These are phyloP conservation scores for Calocybe cyanea DNA, from an alignment of 768 basidiomycete genomes.

Conservation along the genomic window DNA sequence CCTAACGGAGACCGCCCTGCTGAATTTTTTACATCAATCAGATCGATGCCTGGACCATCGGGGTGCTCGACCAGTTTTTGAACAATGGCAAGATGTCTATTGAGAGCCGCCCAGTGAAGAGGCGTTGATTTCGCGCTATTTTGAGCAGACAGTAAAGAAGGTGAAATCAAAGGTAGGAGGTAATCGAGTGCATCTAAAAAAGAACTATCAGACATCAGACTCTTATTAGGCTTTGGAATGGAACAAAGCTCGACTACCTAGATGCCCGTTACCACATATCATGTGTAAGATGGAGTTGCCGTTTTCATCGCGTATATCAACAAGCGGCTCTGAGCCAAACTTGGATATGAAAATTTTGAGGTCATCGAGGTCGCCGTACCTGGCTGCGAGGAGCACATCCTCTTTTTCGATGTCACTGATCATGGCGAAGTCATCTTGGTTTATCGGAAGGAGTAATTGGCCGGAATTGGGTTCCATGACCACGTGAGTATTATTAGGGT, in stretches of 20 bases:
- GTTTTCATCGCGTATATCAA: constrained; percentile 61
- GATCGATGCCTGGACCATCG: constrained; percentile 54
- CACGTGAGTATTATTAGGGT: no score
- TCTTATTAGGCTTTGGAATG: constrained; percentile 6
- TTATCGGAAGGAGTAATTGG: no score
- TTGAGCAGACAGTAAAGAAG: constrained; percentile 52
- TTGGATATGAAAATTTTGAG: constrained; percentile 59
- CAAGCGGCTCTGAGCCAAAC: constrained; percentile 50
- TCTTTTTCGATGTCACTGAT: constrained; percentile 51
- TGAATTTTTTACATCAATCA: constrained; percentile 74
- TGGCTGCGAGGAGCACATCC: constrained; percentile 76
- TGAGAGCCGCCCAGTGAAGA: constrained; percentile 89
- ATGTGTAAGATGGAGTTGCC: constrained; percentile 84
- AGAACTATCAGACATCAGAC: constrained; percentile 45
- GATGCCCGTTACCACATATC: constrained; percentile 85
- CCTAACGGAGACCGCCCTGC: constrained; percentile 75
- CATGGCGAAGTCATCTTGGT: background rate
- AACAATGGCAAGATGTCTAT: constrained; percentile 64
- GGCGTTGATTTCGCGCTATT: constrained; percentile 80
- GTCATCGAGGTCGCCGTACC: constrained; percentile 87
- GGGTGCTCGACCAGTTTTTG: constrained; percentile 57
- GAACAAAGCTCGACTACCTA: constrained; percentile 46
- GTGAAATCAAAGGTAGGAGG: constrained; percentile 58
- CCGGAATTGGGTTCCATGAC: no score
- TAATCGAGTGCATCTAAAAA: constrained; percentile 69